Conservation (phyloP, 2,329 filamentous ascomycete genomes). For the Tolypocladium ovalisporum region DNA sequence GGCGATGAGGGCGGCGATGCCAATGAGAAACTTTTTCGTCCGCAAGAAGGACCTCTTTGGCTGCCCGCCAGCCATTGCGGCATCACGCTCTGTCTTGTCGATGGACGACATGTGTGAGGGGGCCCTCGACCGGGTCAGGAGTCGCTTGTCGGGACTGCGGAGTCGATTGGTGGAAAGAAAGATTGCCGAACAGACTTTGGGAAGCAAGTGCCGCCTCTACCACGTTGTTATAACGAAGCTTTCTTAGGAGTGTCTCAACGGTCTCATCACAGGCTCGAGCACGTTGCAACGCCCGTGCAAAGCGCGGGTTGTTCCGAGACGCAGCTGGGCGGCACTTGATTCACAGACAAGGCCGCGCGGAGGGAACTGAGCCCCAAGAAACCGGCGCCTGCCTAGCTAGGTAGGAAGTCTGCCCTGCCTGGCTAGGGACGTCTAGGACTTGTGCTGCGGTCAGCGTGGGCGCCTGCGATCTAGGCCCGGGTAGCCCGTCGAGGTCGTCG, state of each 20-base stretch:
- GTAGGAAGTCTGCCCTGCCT: neutral
- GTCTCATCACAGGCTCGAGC: neutral
- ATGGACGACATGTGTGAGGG: slow-evolving; percentile 11
- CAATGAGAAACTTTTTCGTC: slow-evolving; percentile 16
- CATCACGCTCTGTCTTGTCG: slow-evolving; percentile 4
- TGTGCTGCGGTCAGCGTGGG: neutral
- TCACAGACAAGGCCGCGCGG: neutral
- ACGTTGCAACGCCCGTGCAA: neutral
- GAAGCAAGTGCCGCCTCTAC: neutral
- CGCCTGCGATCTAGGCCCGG: neutral
- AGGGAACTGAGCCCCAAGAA: neutral
- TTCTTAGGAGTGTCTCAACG: neutral
- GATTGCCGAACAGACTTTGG: neutral
- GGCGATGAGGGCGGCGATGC: slow-evolving; percentile 11
- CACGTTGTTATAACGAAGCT: neutral
- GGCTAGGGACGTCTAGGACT: neutral
- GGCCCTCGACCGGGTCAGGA: neutral
- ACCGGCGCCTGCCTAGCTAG: neutral
- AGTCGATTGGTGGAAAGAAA: neutral
- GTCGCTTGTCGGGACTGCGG: neutral
- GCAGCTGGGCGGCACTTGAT: neutral
- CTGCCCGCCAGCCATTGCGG: neutral
- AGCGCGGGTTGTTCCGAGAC: neutral
- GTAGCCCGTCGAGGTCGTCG: no score
- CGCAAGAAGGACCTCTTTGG: neutral